phyloP scores from a whole-genome alignment of 2,329 filamentous ascomycete species.

The Exophiala alcalophila region DNA sequence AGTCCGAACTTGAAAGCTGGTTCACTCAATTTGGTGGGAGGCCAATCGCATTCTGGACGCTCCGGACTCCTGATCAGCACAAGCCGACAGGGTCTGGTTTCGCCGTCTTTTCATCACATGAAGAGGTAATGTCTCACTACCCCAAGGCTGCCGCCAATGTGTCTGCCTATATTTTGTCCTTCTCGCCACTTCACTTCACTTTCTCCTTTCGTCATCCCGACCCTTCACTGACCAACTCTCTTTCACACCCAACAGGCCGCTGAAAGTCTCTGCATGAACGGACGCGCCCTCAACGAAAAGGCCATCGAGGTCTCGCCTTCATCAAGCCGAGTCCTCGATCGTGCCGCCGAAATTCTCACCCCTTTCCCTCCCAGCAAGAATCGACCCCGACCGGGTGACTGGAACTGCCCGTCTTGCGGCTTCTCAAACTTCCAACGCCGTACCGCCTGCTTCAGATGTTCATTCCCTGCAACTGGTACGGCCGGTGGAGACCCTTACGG shows the following conservation, averaged over 20 bases:
- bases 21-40: slow-evolving; percentile 98
- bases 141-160: slow-evolving; percentile 9
- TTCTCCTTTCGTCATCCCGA: slow-evolving; percentile 4
- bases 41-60: slow-evolving; percentile 98
- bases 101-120: slow-evolving; percentile 96
- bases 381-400: slow-evolving; percentile 91
- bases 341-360: slow-evolving; percentile 91
- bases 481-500: slow-evolving; percentile 71
- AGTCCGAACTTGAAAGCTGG: slow-evolving; percentile 98
- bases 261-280: slow-evolving; percentile 98
- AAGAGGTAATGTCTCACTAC: slow-evolving; percentile 68
- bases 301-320: slow-evolving; percentile 98
- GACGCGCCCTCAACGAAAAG: slow-evolving; percentile 95
- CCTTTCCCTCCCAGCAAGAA: slow-evolving; percentile 99
- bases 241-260: slow-evolving; percentile 78
- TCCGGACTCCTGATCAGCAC: slow-evolving; percentile 95
- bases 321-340: slow-evolving; percentile 92
- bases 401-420: slow-evolving; percentile 97
- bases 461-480: slow-evolving; percentile 89
- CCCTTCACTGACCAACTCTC: slow-evolving; percentile 12
- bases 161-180: slow-evolving; percentile 12
- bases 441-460: slow-evolving; percentile 98
- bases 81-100: slow-evolving; percentile 99
- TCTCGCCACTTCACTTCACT: slow-evolving; percentile 15
- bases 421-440: slow-evolving; percentile 99